Evolutionary conservation across 75 land plant genomes (phyloP).

Genomic region (Sequoia sempervirens): DNA sequence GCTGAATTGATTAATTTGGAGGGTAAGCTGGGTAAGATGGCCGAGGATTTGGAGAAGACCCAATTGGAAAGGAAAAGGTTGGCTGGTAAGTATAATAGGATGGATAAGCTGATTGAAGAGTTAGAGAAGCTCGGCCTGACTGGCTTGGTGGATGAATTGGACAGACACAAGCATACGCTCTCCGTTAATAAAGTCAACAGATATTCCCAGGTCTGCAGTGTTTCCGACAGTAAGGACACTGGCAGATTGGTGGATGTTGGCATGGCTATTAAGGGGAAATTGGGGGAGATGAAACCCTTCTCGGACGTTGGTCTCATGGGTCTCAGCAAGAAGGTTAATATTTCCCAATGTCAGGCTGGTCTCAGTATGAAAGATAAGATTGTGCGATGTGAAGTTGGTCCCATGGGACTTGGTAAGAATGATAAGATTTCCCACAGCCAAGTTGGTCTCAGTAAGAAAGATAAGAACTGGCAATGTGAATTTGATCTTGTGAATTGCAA

Average conservation of each 20-base stretch:
- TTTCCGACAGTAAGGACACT: neutral
- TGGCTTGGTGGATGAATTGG: neutral
- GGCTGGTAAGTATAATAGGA: neutral
- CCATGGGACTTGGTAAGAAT: neutral
- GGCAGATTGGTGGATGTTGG: neutral
- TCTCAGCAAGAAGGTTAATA: neutral
- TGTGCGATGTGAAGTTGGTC: neutral
- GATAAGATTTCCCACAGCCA: neutral
- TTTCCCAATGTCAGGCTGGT: neutral
- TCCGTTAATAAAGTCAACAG: neutral
- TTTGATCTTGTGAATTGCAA: neutral
- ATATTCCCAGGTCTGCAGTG: neutral
- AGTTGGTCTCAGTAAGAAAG: neutral
- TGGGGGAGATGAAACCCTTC: neutral
- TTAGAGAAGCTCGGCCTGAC: neutral
- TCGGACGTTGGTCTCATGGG: neutral
- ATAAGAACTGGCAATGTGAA: neutral
- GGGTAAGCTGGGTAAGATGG: neutral
- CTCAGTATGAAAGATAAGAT: neutral
- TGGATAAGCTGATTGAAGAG: neutral
- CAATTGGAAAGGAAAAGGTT: neutral
- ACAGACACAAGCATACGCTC: neutral
- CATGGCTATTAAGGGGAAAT: neutral
- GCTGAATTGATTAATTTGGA: neutral
- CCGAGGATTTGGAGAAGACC: neutral